These are phyloP conservation scores for Epichloe glyceriae DNA, from an alignment of 2,329 filamentous ascomycete genomes.

Conservation along the genomic window DNA sequence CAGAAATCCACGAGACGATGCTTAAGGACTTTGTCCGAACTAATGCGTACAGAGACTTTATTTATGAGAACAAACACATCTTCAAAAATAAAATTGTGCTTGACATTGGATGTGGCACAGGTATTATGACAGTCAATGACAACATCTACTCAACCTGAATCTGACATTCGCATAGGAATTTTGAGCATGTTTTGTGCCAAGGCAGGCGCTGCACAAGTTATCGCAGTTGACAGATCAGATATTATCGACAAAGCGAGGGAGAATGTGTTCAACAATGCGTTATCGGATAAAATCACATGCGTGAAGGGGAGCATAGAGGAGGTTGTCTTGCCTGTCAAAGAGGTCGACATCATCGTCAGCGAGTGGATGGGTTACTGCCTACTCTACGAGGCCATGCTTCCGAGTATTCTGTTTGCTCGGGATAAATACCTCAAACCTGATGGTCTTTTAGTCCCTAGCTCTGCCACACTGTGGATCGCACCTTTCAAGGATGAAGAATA, in stretches of 20 bases:
- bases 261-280: conserved; percentile 70
- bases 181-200: conserved; percentile 90
- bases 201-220: conserved; percentile 73
- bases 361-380: conserved; percentile 98
- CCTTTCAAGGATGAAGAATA: conserved; percentile 69
- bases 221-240: conserved; percentile 83
- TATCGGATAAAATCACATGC: conserved; percentile 62
- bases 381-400: conserved; percentile 91
- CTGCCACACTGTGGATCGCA: conserved; percentile 70
- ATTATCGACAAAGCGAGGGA: conserved; percentile 80
- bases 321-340: conserved; percentile 58
- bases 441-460: conserved; percentile 76
- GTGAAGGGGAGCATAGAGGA: conserved; percentile 82
- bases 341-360: conserved; percentile 89
- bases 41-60: conserved; percentile 86
- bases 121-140: conserved; percentile 18
- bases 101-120: conserved; percentile 77
- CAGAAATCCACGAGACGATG: conserved; percentile 92
- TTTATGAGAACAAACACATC: conserved; percentile 79
- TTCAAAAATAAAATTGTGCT: conserved; percentile 80
- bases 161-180: conserved; percentile 43
- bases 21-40: conserved; percentile 81
- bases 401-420: conserved; percentile 77
- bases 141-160: background rate
- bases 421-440: conserved; percentile 72